phyloP scores from a whole-genome alignment of 345 rosid genomes.

The Heritiera littoralis region DNA sequence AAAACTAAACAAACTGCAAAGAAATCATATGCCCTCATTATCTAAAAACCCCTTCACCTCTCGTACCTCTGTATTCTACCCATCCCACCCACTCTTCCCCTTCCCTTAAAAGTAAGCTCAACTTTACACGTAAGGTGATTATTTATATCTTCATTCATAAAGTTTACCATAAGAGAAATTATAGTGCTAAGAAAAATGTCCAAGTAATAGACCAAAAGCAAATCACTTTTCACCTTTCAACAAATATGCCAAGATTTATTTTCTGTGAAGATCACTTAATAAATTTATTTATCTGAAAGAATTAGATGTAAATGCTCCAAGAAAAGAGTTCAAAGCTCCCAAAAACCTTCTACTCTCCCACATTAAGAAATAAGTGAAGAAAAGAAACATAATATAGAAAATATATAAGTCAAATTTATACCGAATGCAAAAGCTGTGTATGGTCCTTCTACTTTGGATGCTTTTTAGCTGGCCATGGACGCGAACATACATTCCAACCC shows the following conservation, averaged over 20 bases:
- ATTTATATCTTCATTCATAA: background rate
- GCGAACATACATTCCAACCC: conserved; percentile 88
- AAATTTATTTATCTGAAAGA: background rate
- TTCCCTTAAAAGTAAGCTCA: background rate
- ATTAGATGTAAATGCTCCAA: conserved; percentile 1
- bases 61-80: background rate
- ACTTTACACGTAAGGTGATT: background rate
- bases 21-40: background rate
- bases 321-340: background rate
- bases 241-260: background rate
- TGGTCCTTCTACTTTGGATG: conserved; percentile 68
- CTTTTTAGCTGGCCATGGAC: conserved; percentile 78
- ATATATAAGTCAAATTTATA: conserved; percentile 21
- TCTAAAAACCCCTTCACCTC: background rate
- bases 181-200: background rate
- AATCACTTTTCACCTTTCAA: background rate
- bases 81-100: background rate
- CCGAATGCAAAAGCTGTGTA: conserved; percentile 79
- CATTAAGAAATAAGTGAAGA: background rate
- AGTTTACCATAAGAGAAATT: background rate
- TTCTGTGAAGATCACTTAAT: background rate
- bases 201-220: background rate
- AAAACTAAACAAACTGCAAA: background rate
- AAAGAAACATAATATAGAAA: conserved; percentile 4
- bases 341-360: background rate